Evolutionary conservation across 2,329 filamentous ascomycete genomes (phyloP).

Genomic region (Rhytidhysteron rufulum): DNA sequence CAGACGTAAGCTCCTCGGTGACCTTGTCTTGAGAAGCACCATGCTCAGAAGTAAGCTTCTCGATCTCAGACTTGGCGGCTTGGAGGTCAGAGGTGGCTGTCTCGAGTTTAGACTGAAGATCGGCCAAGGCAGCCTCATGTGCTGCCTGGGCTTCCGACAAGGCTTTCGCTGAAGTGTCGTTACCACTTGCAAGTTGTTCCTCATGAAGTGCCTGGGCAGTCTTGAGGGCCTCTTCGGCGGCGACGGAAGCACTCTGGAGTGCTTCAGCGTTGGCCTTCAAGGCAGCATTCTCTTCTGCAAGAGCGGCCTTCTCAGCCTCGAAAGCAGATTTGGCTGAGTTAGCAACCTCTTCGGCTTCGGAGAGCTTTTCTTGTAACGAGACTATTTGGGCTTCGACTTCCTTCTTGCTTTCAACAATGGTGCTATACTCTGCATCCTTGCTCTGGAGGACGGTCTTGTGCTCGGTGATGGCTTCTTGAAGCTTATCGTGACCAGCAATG

Average conservation of each 20-base stretch:
- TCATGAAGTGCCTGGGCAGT: conserved; percentile 3
- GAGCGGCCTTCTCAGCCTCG: conserved; percentile 6
- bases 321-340: conserved; percentile 4
- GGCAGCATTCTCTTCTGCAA: conserved; percentile 20
- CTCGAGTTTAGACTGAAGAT: conserved; percentile 2
- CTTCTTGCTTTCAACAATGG: neutral
- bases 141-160: conserved; percentile 1
- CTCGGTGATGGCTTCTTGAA: neutral
- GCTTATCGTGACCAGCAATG: neutral
- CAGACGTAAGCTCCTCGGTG: conserved; percentile 2
- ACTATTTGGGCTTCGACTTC: neutral
- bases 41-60: neutral
- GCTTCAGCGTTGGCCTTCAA: conserved; percentile 22
- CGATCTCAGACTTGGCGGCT: conserved; percentile 3
- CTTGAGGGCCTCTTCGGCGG: conserved; percentile 9
- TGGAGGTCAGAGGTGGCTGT: conserved; percentile 1
- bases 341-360: neutral
- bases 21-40: neutral
- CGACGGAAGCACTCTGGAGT: conserved; percentile 18
- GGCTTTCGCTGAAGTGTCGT: conserved; percentile 1
- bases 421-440: neutral
- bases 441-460: neutral
- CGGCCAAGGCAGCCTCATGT: neutral
- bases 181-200: conserved; percentile 1
- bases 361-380: neutral